Evolutionary conservation across 2,329 filamentous ascomycete species (phyloP).

Genomic region (Seiridium unicorne): DNA sequence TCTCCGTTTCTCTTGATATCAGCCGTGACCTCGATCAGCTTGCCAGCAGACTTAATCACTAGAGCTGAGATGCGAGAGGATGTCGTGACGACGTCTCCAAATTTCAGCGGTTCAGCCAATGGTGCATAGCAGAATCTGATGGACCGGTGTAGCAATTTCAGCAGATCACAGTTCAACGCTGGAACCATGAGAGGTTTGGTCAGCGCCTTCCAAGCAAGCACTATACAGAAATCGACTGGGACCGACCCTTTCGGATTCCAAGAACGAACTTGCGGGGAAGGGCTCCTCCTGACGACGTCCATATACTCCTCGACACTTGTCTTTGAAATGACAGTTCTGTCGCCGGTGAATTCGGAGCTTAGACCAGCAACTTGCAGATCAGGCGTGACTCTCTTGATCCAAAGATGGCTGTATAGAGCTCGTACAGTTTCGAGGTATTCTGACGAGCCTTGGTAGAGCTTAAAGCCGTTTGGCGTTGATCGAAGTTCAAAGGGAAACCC

Average conservation of each 20-base stretch:
- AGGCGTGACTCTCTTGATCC: too few relatives aligned
- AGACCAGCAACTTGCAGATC: too few relatives aligned
- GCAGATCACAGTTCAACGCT: conserved; percentile 88
- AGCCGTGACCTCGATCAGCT: neutral
- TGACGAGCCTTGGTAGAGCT: too few relatives aligned
- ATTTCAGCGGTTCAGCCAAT: conserved; percentile 74
- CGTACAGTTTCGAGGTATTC: too few relatives aligned
- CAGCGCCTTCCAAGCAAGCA: conserved; percentile 96
- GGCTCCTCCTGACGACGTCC: too few relatives aligned
- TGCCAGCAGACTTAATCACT: conserved; percentile 95
- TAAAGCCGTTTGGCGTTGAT: too few relatives aligned
- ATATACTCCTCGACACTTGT: too few relatives aligned
- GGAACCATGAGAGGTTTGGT: conserved; percentile 98
- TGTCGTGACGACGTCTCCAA: conserved; percentile 88
- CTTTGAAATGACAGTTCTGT: too few relatives aligned
- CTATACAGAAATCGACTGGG: conserved; percentile 96
- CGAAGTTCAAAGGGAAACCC: too few relatives aligned
- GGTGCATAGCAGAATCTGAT: conserved; percentile 98
- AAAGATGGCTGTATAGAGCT: too few relatives aligned
- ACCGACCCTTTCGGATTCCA: conserved; percentile 27
- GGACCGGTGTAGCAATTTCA: conserved; percentile 94
- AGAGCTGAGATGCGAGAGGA: conserved; percentile 96
- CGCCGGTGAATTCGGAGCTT: too few relatives aligned
- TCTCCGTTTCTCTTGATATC: neutral
- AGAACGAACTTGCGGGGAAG: too few relatives aligned